These are phyloP conservation scores for Hortaea sp. DNA, from an alignment of 2,329 filamentous ascomycete species.

Conservation along the genomic window DNA sequence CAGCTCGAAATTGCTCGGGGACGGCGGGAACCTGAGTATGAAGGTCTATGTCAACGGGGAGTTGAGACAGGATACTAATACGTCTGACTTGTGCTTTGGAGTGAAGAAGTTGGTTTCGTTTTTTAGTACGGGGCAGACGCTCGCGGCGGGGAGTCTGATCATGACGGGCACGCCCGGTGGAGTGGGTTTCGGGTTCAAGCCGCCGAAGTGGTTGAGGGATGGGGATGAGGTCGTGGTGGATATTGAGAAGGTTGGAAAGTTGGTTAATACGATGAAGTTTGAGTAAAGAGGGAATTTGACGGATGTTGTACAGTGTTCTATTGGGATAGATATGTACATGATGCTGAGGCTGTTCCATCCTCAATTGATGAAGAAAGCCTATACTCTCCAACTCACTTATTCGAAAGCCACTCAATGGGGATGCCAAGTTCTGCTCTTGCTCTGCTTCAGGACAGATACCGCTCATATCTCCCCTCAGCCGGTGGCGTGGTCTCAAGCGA, in stretches of 20 bases:
- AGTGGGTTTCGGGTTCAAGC: constrained; percentile 24
- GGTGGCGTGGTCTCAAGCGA: constrained; percentile 22
- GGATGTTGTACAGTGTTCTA: no score
- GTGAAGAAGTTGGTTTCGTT: constrained; percentile 26
- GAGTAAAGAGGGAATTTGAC: constrained; percentile 9
- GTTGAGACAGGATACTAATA: constrained; percentile 33
- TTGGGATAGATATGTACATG: no score
- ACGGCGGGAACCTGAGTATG: constrained; percentile 35
- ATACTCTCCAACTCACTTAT: no score
- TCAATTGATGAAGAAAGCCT: no score
- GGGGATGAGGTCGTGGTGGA: constrained; percentile 26
- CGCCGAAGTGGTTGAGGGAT: constrained; percentile 22
- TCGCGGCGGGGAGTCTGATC: constrained; percentile 39
- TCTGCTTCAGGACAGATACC: constrained; percentile 13
- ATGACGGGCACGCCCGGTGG: constrained; percentile 42
- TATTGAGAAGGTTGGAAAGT: constrained; percentile 24
- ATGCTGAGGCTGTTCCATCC: no score
- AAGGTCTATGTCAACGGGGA: constrained; percentile 42
- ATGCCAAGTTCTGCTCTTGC: background rate
- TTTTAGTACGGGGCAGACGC: constrained; percentile 28
- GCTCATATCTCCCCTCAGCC: constrained; percentile 21
- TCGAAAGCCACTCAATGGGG: background rate
- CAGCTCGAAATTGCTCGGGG: constrained; percentile 29
- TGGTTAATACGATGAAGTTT: constrained; percentile 24
- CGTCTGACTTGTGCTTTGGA: constrained; percentile 37